A percentile compares a stretch with the other conserved stretches of the same genome.
Evolutionary conservation across 176 grass and related monocot species (phyloP).

Genomic region (Musa beccarii): DNA sequence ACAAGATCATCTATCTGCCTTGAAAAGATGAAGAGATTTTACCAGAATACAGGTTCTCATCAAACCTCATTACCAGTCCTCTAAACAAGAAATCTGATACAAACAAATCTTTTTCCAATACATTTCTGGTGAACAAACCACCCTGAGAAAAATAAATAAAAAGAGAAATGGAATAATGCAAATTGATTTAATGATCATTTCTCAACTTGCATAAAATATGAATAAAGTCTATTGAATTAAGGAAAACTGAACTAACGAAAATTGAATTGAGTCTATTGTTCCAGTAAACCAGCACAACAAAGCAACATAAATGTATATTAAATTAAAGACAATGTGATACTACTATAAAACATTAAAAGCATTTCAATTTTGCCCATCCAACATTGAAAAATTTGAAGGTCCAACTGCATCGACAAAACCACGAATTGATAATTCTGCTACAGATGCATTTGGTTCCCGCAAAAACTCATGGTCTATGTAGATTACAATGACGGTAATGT

Average conservation of each 20-base stretch:
- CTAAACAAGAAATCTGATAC: not conserved
- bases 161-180: not conserved
- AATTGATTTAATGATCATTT: not conserved
- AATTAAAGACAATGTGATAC: not conserved
- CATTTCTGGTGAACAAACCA: too few species aligned
- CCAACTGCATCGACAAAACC: slow-evolving; percentile 67
- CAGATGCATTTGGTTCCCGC: slow-evolving; percentile 27
- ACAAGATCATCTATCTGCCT: not conserved
- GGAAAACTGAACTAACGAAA: not conserved
- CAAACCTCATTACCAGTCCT: not conserved
- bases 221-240: too few species aligned
- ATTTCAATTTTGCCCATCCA: slow-evolving; percentile 32
- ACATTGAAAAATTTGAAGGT: slow-evolving; percentile 60
- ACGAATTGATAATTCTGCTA: slow-evolving; percentile 68
- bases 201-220: too few species aligned
- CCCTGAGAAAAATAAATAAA: too few species aligned
- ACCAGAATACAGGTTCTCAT: not conserved
- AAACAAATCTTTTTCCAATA: not conserved
- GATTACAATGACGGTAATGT: slow-evolving; percentile 48
- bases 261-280: not conserved
- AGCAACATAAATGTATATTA: not conserved
- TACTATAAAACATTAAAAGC: not conserved
- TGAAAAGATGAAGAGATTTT: not conserved
- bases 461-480: slow-evolving; percentile 43
- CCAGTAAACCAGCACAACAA: not conserved